Conservation (phyloP, 106 monocot species). For the Dioscorea zingiberensis region DNA sequence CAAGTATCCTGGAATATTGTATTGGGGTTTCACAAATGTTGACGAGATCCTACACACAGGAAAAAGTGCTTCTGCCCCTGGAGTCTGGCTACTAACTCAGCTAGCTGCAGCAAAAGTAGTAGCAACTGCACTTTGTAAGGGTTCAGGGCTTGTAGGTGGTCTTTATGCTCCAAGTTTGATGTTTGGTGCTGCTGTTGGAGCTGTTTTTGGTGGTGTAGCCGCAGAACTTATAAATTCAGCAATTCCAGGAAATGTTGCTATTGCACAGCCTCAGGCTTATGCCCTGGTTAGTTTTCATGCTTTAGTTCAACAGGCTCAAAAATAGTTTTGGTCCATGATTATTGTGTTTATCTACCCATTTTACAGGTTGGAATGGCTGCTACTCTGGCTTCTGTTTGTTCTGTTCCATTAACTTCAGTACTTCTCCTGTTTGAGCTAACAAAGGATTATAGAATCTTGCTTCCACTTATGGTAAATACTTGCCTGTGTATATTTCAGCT, state of each 20-base stretch:
- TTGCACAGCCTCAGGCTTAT: slow-evolving; percentile 99
- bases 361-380: slow-evolving; percentile 99
- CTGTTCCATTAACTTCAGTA: slow-evolving; percentile 97
- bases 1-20: slow-evolving; percentile 91
- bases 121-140: slow-evolving; percentile 97
- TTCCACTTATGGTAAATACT: slow-evolving; percentile 82
- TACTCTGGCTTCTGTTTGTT: slow-evolving; percentile 96
- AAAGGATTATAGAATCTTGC: slow-evolving; percentile 96
- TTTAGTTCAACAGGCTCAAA: background rate
- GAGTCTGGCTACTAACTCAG: slow-evolving; percentile 98
- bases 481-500: background rate
- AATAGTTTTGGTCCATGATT: background rate
- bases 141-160: slow-evolving; percentile 98
- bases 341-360: background rate
- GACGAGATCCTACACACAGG: slow-evolving; percentile 99
- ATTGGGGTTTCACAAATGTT: slow-evolving; percentile 99
- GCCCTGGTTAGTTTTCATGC: slow-evolving; percentile 60
- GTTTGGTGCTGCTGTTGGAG: slow-evolving; percentile 99
- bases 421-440: slow-evolving; percentile 97
- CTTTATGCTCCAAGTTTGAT: slow-evolving; percentile 99
- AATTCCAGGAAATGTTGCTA: slow-evolving; percentile 91
- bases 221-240: slow-evolving; percentile 93
- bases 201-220: slow-evolving; percentile 98
- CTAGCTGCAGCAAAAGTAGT: slow-evolving; percentile 90
- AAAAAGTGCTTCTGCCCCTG: slow-evolving; percentile 98